phyloP scores from a whole-genome alignment of 2,329 filamentous ascomycete genomes.

The Pseudocercospora eumusae region DNA sequence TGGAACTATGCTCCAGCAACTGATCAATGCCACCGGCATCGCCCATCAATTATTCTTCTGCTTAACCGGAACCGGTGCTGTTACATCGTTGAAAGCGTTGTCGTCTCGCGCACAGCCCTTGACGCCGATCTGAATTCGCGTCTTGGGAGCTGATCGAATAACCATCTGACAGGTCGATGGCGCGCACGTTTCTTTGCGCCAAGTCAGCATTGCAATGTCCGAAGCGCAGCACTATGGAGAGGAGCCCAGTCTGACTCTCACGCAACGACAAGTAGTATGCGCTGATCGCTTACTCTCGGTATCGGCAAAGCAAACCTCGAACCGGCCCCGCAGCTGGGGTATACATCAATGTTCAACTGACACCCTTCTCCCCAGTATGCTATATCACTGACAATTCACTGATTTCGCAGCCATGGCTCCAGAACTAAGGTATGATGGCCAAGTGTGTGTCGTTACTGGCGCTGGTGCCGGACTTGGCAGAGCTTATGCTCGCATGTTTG shows the following conservation, averaged over 20 bases:
- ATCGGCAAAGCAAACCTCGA: not conserved
- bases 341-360: not conserved
- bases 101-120: not conserved
- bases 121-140: not conserved
- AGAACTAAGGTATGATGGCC: constrained; percentile 74
- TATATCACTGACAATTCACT: not conserved
- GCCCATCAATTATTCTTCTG: not conserved
- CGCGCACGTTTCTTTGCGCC: not conserved
- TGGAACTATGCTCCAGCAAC: not conserved
- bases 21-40: not conserved
- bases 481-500: constrained; percentile 84
- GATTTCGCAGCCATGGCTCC: constrained; percentile 11
- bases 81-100: not conserved
- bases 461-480: constrained; percentile 78
- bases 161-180: not conserved
- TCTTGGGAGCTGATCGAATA: not conserved
- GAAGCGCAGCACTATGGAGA: not conserved
- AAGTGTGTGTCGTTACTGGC: constrained; percentile 82
- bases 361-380: not conserved
- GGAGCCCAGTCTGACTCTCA: not conserved
- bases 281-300: not conserved
- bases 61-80: not conserved
- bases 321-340: not conserved
- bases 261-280: not conserved
- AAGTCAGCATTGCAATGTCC: not conserved